Base-by-base conservation (phyloP, 2,329 filamentous ascomycete species). In the Aureobasidium sp. region DNA sequence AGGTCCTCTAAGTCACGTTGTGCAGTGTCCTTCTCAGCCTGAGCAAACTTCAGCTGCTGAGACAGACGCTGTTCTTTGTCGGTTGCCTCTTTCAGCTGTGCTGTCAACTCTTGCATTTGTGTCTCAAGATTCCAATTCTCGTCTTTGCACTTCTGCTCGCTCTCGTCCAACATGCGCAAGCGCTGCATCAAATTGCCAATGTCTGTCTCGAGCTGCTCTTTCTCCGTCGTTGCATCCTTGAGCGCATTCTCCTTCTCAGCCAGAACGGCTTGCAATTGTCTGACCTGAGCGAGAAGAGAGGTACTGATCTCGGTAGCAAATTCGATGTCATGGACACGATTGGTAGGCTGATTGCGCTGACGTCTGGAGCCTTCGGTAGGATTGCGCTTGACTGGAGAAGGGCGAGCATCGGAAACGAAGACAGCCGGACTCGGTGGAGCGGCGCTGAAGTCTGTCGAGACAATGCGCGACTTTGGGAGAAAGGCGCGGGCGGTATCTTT, bases 301-400 rank as follows among this genome's bases (percentile, higher is more conserved):
- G 91, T 96, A 71, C 91, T 97, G 69, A 99, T 97, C 72, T 99
- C 93, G 55, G 94, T 92, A n/a, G 93, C 94, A 71, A 99, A 96
- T 68, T 97, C 91, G 71, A 99, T 96, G 70, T 99, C 94, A 72
- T 97, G 91, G 13, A 96, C 87, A 57, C 92, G 86, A 71, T 87
- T 94, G 10, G 88, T 84, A 2, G 90, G 89, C 71, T 97, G 93
- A 68, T 97, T 97, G 61, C 94, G 85, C 71, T 94, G 84, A 73
- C 92, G 94, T 67, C 93, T 85, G 5, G 70, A 72, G 67, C 90
- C 93, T 9, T 94, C 89, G 68, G 82, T 89, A 65, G 96, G 81
- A 13, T 36, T 30, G 42, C 54, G 54, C 76, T 97, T 99, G 47
- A 90, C 91, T 2, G 93, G 93, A 29, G 93, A 97, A 21, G 54